Evolutionary conservation across 306 rosid genomes (phyloP), one percentile per base, ranked within the genome.

Genomic region (Psophocarpus tetragonolobus): DNA sequence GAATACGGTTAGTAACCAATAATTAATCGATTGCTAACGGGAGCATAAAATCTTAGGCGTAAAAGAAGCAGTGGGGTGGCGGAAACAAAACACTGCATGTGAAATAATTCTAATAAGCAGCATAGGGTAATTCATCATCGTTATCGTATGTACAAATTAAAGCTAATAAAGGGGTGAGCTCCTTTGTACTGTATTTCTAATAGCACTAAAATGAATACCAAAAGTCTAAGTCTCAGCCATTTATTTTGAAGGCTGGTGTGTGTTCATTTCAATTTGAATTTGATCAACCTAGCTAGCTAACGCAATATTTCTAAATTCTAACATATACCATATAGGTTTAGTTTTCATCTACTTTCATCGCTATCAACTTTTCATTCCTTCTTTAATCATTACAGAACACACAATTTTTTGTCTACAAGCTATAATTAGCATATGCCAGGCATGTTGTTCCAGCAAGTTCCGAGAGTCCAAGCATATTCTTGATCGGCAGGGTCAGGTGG

Each of bases 381-480:
- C n/a, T 24, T 50, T 1, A 48, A 50, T 41, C 23, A 38, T 66
- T 36, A 77, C 35, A 53, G 7, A 58, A 69, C 7, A 5, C 67
- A 23, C 10, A 23, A 10, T 1, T 60, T 11, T 47, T 61, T 35
- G 67, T 79, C 21, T 8, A 24, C 27, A 24, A 63, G 48, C 21
- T 57, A 42, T n/a, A 44, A 11, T 82, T 81, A 84, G 74, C 89
- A 84, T 30, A 89, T 82, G 67, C 87, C 57, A 8, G 91, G 85
- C 93, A 88, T 76, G 85, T 87, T 90, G 67, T 61, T 81, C 95
- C 91, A 85, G 57, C 75, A 71, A 2, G 87, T 14, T 45, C 77
- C 81, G 6, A 85, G 62, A 68, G 77, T 62, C 86, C 84, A 82
- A 35, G 72, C 84, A 0, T n/a, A 64, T n/a, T 71, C 81, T 3